Evolutionary conservation across 768 basidiomycete species (phyloP).

Genomic region (Ramaria sp.): DNA sequence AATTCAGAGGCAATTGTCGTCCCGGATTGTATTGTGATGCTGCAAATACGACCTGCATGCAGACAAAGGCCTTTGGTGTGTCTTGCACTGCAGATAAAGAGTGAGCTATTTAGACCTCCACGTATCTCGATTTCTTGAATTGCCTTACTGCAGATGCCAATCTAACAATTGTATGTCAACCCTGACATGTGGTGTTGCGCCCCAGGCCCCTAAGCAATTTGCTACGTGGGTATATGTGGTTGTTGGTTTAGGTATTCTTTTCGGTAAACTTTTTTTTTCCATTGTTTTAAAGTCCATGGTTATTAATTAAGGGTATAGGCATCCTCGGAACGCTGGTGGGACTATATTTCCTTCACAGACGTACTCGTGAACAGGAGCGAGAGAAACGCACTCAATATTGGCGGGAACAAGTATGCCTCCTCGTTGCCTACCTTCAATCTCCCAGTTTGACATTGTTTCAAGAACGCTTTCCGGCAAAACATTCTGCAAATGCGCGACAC

Average conservation of each 20-base stretch:
- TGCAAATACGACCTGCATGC: conserved; percentile 41
- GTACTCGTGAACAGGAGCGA: conserved; percentile 63
- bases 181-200: conserved; percentile 51
- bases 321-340: conserved; percentile 61
- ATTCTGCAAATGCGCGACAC: conserved; percentile 71
- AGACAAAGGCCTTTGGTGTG: conserved; percentile 43
- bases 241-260: conserved; percentile 60
- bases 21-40: conserved; percentile 72
- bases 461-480: conserved; percentile 76
- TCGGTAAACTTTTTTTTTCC: conserved; percentile 35
- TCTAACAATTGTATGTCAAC: conserved; percentile 62
- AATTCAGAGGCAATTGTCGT: conserved; percentile 46
- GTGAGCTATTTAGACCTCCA: conserved; percentile 19
- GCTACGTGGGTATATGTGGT: conserved; percentile 60
- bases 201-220: conserved; percentile 52
- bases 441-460: neutral
- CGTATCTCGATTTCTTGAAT: too few species aligned
- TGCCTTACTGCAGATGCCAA: conserved; percentile 51
- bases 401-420: conserved; percentile 65
- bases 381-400: conserved; percentile 83
- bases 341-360: conserved; percentile 61
- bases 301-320: conserved; percentile 29
- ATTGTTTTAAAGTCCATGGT: neutral
- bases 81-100: conserved; percentile 48
- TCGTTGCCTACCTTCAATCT: neutral